Evolutionary conservation across 108 stramenopile species (phyloP), one percentile per base, ranked within the genome.

Genomic region (Cyclotella sp.): DNA sequence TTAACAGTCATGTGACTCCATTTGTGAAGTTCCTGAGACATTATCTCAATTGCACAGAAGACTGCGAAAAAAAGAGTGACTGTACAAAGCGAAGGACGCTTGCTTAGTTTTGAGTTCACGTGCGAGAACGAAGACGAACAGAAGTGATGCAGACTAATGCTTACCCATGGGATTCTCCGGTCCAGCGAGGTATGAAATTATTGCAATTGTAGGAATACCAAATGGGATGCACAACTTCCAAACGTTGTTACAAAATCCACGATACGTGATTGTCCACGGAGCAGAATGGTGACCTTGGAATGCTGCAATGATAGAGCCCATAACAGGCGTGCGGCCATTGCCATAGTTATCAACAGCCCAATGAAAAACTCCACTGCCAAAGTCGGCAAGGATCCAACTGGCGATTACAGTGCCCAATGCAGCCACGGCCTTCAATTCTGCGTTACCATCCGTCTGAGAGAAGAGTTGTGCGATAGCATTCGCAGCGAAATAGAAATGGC

Each of bases 271-370:
- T 0, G 97, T 97, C 97, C 97, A 97, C 0, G 95, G 97, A 14
- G 95, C 95, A 10, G 84, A 85, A 77, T 97, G 97, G 75, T 97
- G 97, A 9, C 97, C 97, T 53, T 97, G 97, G 76, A 97, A 97
- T 13, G 97, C 97, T 28, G 92, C 95, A 81, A 96, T 97, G 40
- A 97, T 95, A 34, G 87, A 78, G 57, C 97, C 97, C 85, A 96
- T 93, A 27, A 97, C 78, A 0, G 97, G 97, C 16, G 97, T 97
- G 24, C 87, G 68, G 1, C 89, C 89, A 69, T 95, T 93, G 26
- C 97, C 97, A 70, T 97, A 97, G 73, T 97, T 97, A 81, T 97
- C 97, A n/a, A 97, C 96, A 30, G 88, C 83, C 95, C 95, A 97
- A 81, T 97, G 97, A 29, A 97, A 77, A 13, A 97, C 82, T 5